Base-by-base conservation (phyloP, 2,329 filamentous ascomycete species). In the Trichoderma sp. region DNA sequence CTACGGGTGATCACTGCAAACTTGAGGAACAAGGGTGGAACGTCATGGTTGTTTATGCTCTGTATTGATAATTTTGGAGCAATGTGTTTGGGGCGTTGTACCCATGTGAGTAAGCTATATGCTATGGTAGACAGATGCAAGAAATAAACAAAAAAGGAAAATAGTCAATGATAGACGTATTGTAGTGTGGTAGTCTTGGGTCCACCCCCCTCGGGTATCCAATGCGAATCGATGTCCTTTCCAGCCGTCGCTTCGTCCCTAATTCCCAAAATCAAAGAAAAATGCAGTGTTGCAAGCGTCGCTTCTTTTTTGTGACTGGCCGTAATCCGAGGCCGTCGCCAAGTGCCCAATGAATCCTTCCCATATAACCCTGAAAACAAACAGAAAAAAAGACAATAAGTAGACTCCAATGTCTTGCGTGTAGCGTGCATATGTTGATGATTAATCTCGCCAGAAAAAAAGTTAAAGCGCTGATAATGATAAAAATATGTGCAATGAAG, bases 251-350 rank as follows among this genome's bases (percentile, higher is more conserved):
- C 66, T 61, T 68, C 55, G 53, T 68, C 15, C 66, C 55, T 17
- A 55, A 36, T 15, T 53, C n/a, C 55, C 28, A 68, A 50, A 30
- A 61, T 12, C 55, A 28, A 68, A 47, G 43, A 47, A 17, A 68
- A 68, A 68, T 61, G 66, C 66, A 68, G 66, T 61, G 66, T 47
- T 68, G 66, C 65, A 58, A 68, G 57, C 28, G 53, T 61, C 47
- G 66, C 43, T 68, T 61, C 66, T 68, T 34, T 61, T 59, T 34
- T 43, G 39, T 68, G 15, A 53, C 32, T 20, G 17, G 55, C 55
- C 66, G 5, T 61, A n/a, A 32, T 61, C 66, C 55, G 20, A 68
- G 66, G 26, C 66, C 34, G 55, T 32, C 39, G 36, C 39, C 66
- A 20, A 68, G 3, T 61, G 43, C 13, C 55, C 55, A 26, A n/a